Base-by-base conservation (phyloP, 75 land plant species). In the Pinus taeda region DNA sequence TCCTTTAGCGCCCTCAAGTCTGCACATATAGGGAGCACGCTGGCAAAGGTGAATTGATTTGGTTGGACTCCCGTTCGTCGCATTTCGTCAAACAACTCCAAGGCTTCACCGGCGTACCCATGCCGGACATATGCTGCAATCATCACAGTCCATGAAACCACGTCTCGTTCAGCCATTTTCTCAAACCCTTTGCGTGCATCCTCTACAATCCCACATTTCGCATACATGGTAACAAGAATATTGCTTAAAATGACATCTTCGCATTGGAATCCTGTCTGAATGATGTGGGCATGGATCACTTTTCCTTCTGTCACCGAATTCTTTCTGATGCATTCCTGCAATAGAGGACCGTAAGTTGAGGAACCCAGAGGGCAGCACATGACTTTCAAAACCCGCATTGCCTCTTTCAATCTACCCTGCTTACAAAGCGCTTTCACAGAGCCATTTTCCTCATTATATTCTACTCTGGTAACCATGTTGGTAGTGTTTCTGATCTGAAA, bases 81-180 rank as follows among this genome's bases (percentile, higher is more conserved):
- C 91, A 91, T 89, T 56, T 81, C 66, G 63, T 63, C 29, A 56
- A 90, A 85, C 60, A 83, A 81, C 17, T 42, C 61, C 36, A 91
- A 61, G 17, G 93, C 89, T 59, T 79, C 65, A 73, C 81, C 73
- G 45, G 66, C 80, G 0, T 49, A 74, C n/a, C 85, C 92, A 83
- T 71, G 79, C 71, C 79, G 71, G 13, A 80, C 85, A 80, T 79
- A 89, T 6, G 78, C 89, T 58, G 87, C 66, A 18, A 84, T 87
- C 85, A 91, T 82, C 4, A 86, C 71, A 73, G 80, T 89, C 91
- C 89, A 91, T 20, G 89, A 82, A 59, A 85, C 89, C 15, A 83
- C 78, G 78, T 57, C 81, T 76, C 63, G 81, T 9, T 17, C 12
- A 12, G 78, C 72, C 82, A 88, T 84, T 66, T 76, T 79, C 13